Conservation (phyloP, 768 basidiomycete species). For the Kwoniella newhampshirensis region DNA sequence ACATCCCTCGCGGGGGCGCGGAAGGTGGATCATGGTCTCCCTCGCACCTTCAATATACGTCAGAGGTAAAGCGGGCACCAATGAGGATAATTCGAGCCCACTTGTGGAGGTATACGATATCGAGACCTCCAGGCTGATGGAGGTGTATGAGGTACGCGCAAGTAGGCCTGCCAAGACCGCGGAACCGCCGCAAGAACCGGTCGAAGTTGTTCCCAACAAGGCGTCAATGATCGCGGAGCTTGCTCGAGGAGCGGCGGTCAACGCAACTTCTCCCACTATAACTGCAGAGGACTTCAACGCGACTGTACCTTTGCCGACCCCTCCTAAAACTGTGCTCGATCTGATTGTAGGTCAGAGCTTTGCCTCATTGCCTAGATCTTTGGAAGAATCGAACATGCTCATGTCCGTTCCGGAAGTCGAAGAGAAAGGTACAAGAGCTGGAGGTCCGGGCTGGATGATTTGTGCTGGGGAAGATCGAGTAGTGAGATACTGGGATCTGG, state of each 20-base stretch:
- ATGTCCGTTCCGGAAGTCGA: conserved; percentile 55
- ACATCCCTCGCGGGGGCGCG: conserved; percentile 83
- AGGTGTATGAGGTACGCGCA: conserved; percentile 65
- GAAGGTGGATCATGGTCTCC: conserved; percentile 86
- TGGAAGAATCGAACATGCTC: conserved; percentile 58
- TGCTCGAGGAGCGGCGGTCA: conserved; percentile 3
- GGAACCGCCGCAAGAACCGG: conserved; percentile 1
- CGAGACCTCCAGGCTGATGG: conserved; percentile 73
- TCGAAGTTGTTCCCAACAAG: conserved; percentile 21
- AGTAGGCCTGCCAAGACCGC: conserved; percentile 18
- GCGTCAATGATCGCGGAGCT: conserved; percentile 23
- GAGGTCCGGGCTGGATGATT: conserved; percentile 68
- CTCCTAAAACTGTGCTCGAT: conserved; percentile 23
- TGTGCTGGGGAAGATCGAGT: conserved; percentile 88
- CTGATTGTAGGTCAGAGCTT: conserved; percentile 29
- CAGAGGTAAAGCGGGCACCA: conserved; percentile 22
- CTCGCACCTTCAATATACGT: conserved; percentile 57
- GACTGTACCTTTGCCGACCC: background rate
- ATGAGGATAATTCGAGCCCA: conserved; percentile 51
- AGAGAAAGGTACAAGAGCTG: background rate
- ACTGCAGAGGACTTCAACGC: conserved; percentile 15
- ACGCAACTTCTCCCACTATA: conserved; percentile 7
- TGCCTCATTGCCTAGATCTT: conserved; percentile 21
- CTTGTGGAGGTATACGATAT: conserved; percentile 91
- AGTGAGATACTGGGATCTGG: conserved; percentile 84